phyloP scores from a whole-genome alignment of 2,329 filamentous ascomycete species.

The Dactylellina haptotyla region DNA sequence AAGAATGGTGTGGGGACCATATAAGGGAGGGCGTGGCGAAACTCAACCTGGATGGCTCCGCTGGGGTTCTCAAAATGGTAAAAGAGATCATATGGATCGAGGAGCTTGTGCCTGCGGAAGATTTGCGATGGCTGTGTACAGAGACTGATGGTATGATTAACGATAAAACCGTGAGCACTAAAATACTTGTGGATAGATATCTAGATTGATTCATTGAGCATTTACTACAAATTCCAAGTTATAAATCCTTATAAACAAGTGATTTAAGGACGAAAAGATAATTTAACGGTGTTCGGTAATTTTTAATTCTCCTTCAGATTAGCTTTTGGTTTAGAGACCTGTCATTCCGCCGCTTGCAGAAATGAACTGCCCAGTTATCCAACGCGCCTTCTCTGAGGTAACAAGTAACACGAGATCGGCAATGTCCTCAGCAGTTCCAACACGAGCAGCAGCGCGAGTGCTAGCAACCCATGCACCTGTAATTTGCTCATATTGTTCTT shows the following conservation, averaged over 20 bases:
- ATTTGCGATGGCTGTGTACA: conserved; percentile 8
- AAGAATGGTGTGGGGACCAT: conserved; percentile 13
- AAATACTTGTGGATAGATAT: background rate
- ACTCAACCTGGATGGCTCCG: conserved; percentile 8
- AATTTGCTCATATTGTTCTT: conserved; percentile 53
- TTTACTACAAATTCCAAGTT: conserved; percentile 5
- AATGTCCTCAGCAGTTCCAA: conserved; percentile 62
- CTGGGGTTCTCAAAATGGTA: conserved; percentile 15
- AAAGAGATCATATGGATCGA: conserved; percentile 25
- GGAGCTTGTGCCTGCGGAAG: conserved; percentile 12
- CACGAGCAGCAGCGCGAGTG: conserved; percentile 60
- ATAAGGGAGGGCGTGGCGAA: conserved; percentile 21
- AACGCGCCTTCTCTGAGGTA: conserved; percentile 62
- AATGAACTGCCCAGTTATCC: conserved; percentile 65
- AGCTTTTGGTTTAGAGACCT: conserved; percentile 34
- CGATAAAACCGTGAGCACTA: background rate
- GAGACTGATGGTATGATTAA: conserved; percentile 17
- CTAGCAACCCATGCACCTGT: conserved; percentile 54
- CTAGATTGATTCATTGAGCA: conserved; percentile 1
- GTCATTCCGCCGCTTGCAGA: conserved; percentile 61
- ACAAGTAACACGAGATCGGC: conserved; percentile 63
- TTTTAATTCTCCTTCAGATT: background rate
- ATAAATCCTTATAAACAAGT: background rate
- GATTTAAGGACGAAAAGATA: background rate
- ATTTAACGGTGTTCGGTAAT: background rate